Evolutionary conservation across 2,329 filamentous ascomycete genomes (phyloP), one percentile per base, ranked within the genome.

Genomic region (Talaromyces sp.): DNA sequence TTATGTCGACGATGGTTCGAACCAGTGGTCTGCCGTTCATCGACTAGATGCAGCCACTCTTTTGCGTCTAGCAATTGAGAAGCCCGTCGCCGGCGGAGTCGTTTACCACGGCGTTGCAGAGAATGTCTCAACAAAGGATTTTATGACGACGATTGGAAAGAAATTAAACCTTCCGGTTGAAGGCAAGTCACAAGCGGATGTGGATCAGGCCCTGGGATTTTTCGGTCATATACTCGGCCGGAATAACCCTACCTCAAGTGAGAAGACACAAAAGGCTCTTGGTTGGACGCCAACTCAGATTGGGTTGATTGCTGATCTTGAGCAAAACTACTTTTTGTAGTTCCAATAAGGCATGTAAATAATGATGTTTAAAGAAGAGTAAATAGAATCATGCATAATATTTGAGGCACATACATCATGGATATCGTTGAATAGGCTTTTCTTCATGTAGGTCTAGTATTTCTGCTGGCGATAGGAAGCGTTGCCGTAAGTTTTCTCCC

Each of bases 51-150:
- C 75, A 1, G 77, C 75, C 0, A 45, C 45, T 31, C 43, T 74
- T 5, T 77, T 68, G 53, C 67, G 74, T 3, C 64, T 77, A 11
- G 72, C 69, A 0, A 52, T 75, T n/a, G 75, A 77, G 60, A 73
- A 73, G 57, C 75, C 66, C 2, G 51, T 39, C 8, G 63, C 72
- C 2, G 74, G 75, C 0, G 61, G 67, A 2, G 64, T 65, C 2
- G 76, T 70, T 57, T 74, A 79, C 62, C 72, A 67, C 9, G 67
- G 72, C 19, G 72, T 62, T 0, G 70, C 77, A 40, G 67, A 75
- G 37, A 70, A 64, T 11, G 66, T 77, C 0, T 48, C 62, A 0
- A 58, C 72, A 48, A 75, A 72, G 59, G 70, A 74, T 6, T 70
- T 77, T 46, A 68, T 70, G 5, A 62, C 55, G 5, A 63, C 67